Evolutionary conservation across 805 yeast genomes (phyloP).

Genomic region (Cyberlindnera americana): DNA sequence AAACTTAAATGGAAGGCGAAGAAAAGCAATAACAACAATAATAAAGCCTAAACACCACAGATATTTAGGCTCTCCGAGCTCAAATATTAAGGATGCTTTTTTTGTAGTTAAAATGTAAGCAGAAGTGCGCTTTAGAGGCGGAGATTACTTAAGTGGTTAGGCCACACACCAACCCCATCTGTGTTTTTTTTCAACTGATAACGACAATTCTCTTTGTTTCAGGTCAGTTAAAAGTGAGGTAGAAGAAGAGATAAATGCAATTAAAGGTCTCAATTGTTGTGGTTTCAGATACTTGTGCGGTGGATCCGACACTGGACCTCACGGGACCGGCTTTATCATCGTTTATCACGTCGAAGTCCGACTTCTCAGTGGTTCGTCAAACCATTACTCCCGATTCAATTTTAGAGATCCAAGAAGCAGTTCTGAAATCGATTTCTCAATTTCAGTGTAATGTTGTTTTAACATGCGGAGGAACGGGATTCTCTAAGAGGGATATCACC

Average conservation of each 20-base stretch:
- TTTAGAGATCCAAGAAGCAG: constrained; percentile 2
- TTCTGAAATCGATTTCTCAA: not conserved
- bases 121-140: not conserved
- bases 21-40: too few relatives aligned
- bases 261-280: constrained; percentile 4
- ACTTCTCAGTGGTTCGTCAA: not conserved
- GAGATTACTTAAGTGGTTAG: too few relatives aligned
- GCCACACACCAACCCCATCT: too few relatives aligned
- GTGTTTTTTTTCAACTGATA: too few relatives aligned
- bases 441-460: constrained; percentile 29
- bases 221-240: too few relatives aligned
- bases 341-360: not conserved
- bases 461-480: constrained; percentile 56
- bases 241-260: too few relatives aligned
- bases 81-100: too few relatives aligned
- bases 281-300: constrained; percentile 5
- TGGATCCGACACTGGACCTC: not conserved
- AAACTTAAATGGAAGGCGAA: not conserved
- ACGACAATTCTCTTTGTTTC: too few relatives aligned
- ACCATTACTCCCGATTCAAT: not conserved
- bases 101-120: too few relatives aligned
- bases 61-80: too few relatives aligned
- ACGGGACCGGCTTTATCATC: constrained; percentile 6
- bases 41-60: too few relatives aligned
- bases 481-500: constrained; percentile 41